These are phyloP conservation scores for Xylaria digitata DNA, from an alignment of 2,329 filamentous ascomycete genomes.

Conservation along the genomic window DNA sequence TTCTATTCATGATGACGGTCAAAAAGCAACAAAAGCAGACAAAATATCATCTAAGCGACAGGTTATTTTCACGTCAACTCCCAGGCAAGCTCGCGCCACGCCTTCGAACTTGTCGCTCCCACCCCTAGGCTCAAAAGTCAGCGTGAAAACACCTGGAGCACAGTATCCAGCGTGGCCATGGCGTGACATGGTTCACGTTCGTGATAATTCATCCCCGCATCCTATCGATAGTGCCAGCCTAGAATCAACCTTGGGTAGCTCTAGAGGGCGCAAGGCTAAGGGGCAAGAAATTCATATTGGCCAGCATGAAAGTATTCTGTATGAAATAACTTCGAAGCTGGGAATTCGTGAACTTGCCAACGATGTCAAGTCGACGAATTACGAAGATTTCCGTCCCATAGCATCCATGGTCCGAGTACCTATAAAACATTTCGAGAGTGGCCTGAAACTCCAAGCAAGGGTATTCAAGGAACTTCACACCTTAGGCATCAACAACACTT, in stretches of 20 bases:
- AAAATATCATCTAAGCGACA: conserved; percentile 50
- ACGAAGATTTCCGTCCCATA: conserved; percentile 57
- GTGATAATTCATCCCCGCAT: conserved; percentile 53
- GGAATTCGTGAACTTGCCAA: conserved; percentile 53
- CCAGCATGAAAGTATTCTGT: conserved; percentile 58
- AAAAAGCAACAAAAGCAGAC: conserved; percentile 44
- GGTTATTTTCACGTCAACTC: conserved; percentile 64
- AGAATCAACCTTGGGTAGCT: not conserved
- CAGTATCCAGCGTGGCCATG: conserved; percentile 78
- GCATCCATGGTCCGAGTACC: conserved; percentile 66
- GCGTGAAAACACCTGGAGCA: conserved; percentile 72
- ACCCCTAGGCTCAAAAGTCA: conserved; percentile 58
- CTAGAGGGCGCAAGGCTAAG: conserved; percentile 60
- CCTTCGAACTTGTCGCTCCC: conserved; percentile 52
- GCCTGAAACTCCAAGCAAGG: conserved; percentile 62
- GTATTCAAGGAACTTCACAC: conserved; percentile 60
- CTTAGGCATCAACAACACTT: conserved; percentile 26
- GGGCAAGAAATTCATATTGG: conserved; percentile 57
- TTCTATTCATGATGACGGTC: conserved; percentile 38
- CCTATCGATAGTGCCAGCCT: not conserved
- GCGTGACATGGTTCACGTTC: conserved; percentile 71
- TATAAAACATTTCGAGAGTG: conserved; percentile 67
- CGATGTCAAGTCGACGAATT: conserved; percentile 52
- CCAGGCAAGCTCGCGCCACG: conserved; percentile 54
- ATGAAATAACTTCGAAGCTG: conserved; percentile 52